Evolutionary conservation across 352 stramenopile genomes (phyloP).

Genomic region (Phytophthora boehmeriae): DNA sequence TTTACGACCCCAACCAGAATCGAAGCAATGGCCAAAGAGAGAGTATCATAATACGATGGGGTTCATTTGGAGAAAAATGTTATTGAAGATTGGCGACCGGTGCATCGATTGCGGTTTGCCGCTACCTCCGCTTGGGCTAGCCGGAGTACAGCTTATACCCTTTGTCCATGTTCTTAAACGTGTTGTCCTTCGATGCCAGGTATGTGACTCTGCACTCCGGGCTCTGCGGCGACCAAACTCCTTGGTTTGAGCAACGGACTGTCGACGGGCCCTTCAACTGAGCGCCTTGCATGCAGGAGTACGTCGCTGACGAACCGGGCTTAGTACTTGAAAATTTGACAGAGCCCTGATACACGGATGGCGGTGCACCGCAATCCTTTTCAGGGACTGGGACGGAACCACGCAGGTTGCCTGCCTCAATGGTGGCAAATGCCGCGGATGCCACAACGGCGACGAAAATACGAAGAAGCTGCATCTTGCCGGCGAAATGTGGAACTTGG

Average conservation of each 20-base stretch:
- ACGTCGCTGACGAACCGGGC: slow-evolving; percentile 39
- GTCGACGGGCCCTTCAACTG: slow-evolving; percentile 38
- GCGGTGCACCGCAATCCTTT: slow-evolving; percentile 29
- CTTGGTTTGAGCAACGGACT: slow-evolving; percentile 39
- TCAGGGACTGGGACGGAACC: slow-evolving; percentile 17
- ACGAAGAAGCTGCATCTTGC: slow-evolving; percentile 13
- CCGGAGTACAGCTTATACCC: slow-evolving; percentile 64
- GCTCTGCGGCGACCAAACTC: slow-evolving; percentile 40
- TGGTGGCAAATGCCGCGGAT: neutral
- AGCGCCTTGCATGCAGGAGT: slow-evolving; percentile 49
- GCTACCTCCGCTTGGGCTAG: slow-evolving; percentile 28
- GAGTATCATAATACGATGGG: slow-evolving; percentile 28
- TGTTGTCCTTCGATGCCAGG: slow-evolving; percentile 50
- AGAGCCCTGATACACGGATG: slow-evolving; percentile 47
- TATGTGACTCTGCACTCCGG: slow-evolving; percentile 59
- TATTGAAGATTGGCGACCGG: neutral
- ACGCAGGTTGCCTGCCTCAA: slow-evolving; percentile 31
- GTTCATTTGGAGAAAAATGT: slow-evolving; percentile 12
- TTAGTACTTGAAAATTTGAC: slow-evolving; percentile 44
- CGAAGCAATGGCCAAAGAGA: slow-evolving; percentile 12
- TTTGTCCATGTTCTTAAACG: slow-evolving; percentile 55
- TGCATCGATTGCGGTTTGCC: neutral
- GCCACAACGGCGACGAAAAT: neutral
- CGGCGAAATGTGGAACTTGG: slow-evolving; percentile 1
- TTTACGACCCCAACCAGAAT: slow-evolving; percentile 3